These are phyloP conservation scores for Pichia membranifaciens DNA, from an alignment of 805 yeast species.

Conservation along the genomic window DNA sequence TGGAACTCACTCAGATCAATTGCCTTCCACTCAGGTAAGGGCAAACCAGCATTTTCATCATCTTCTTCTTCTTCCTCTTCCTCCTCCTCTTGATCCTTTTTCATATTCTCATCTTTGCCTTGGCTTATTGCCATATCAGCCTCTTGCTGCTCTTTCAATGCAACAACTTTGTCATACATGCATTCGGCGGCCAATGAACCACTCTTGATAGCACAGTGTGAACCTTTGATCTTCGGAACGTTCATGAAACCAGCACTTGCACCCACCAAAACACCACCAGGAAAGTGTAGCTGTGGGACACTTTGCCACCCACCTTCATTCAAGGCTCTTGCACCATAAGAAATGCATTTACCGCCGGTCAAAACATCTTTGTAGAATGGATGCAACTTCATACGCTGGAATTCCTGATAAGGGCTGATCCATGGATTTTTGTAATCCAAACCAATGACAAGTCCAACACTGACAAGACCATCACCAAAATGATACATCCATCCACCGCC, in stretches of 20 bases:
- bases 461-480: slow-evolving; percentile 86
- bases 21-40: slow-evolving; percentile 35
- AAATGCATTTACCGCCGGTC: slow-evolving; percentile 85
- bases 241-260: slow-evolving; percentile 96
- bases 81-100: slow-evolving; percentile 35
- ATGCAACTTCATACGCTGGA: slow-evolving; percentile 89
- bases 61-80: slow-evolving; percentile 37
- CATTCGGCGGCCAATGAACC: slow-evolving; percentile 94
- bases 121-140: slow-evolving; percentile 30
- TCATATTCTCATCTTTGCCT: slow-evolving; percentile 23
- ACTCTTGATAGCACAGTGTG: slow-evolving; percentile 95
- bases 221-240: slow-evolving; percentile 95
- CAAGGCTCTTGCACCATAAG: slow-evolving; percentile 93
- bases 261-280: slow-evolving; percentile 95
- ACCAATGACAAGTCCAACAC: slow-evolving; percentile 93
- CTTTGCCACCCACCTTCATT: slow-evolving; percentile 97
- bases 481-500: slow-evolving; percentile 99
- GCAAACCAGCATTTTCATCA: slow-evolving; percentile 32
- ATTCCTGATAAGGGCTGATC: slow-evolving; percentile 92
- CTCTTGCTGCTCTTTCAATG: slow-evolving; percentile 38
- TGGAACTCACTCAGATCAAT: slow-evolving; percentile 58
- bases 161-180: slow-evolving; percentile 48
- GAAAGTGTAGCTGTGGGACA: slow-evolving; percentile 84
- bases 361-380: slow-evolving; percentile 72
- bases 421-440: slow-evolving; percentile 93